Evolutionary conservation across 306 rosid species (phyloP).

Genomic region (Biancaea sappan): DNA sequence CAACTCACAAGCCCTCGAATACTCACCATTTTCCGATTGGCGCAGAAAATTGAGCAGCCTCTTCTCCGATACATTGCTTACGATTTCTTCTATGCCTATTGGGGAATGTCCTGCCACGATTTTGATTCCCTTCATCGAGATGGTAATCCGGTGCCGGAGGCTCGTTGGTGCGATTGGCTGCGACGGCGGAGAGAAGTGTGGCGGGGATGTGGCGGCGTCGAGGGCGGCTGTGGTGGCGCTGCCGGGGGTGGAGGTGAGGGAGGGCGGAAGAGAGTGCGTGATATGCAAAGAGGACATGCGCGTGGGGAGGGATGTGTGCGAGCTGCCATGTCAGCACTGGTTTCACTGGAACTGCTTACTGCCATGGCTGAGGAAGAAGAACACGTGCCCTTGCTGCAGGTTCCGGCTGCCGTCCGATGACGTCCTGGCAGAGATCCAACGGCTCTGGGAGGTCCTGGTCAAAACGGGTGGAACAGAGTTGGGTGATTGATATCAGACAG

Average conservation of each 20-base stretch:
- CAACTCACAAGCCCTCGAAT: slow-evolving; percentile 52
- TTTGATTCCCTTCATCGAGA: slow-evolving; percentile 66
- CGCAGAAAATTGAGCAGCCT: slow-evolving; percentile 40
- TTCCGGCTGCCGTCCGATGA: slow-evolving; percentile 79
- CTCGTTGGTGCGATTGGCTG: slow-evolving; percentile 46
- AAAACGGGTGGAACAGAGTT: slow-evolving; percentile 30
- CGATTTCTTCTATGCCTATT: slow-evolving; percentile 42
- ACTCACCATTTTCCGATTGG: slow-evolving; percentile 58
- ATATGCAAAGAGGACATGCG: slow-evolving; percentile 84
- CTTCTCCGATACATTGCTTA: slow-evolving; percentile 44
- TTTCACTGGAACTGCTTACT: slow-evolving; percentile 89
- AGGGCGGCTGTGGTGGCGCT: slow-evolving; percentile 58
- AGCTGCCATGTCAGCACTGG: slow-evolving; percentile 83
- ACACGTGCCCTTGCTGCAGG: slow-evolving; percentile 93
- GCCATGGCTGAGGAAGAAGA: slow-evolving; percentile 78
- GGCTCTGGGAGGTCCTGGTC: slow-evolving; percentile 71
- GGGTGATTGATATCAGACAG: neutral
- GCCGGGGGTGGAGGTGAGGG: slow-evolving; percentile 57
- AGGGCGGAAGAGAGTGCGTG: slow-evolving; percentile 66
- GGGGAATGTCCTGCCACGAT: slow-evolving; percentile 42
- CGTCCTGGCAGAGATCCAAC: slow-evolving; percentile 73
- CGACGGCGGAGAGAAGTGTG: slow-evolving; percentile 21
- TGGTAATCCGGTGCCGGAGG: slow-evolving; percentile 59
- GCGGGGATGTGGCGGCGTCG: slow-evolving; percentile 61
- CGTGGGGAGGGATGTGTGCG: slow-evolving; percentile 75